Evolutionary conservation across 108 stramenopile genomes (phyloP).

Genomic region (Mediolabrus comicus): DNA sequence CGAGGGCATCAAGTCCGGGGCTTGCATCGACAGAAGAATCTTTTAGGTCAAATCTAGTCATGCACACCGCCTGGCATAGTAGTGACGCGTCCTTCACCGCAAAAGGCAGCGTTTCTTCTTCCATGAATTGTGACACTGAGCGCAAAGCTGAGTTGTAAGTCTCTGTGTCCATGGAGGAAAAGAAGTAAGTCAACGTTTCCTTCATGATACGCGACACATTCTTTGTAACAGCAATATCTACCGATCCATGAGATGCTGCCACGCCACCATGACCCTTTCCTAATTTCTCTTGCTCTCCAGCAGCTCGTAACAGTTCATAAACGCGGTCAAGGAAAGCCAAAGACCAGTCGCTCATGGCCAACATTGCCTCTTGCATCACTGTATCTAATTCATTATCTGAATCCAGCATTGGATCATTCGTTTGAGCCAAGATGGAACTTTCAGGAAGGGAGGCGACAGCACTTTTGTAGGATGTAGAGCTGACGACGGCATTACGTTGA

Average conservation of each 20-base stretch:
- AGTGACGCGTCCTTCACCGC: conserved; percentile 80
- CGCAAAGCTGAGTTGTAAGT: conserved; percentile 59
- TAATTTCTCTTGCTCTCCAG: conserved; percentile 80
- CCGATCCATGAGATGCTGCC: conserved; percentile 69
- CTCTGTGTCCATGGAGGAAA: conserved; percentile 75
- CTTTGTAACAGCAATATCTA: conserved; percentile 73
- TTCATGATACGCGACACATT: conserved; percentile 81
- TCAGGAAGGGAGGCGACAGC: conserved; percentile 60
- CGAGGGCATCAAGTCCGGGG: conserved; percentile 75
- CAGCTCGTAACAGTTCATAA: conserved; percentile 76
- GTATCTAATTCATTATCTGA: conserved; percentile 28
- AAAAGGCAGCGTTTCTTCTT: conserved; percentile 74
- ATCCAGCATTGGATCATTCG: conserved; percentile 11
- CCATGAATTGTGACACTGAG: conserved; percentile 65
- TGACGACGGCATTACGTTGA: conserved; percentile 30
- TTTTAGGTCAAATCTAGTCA: conserved; percentile 48
- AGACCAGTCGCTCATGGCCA: conserved; percentile 79
- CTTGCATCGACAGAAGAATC: conserved; percentile 26
- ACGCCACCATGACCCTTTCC: conserved; percentile 70
- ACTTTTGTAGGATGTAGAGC: conserved; percentile 50
- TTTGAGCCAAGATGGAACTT: conserved; percentile 54
- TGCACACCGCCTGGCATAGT: conserved; percentile 73
- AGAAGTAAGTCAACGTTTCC: conserved; percentile 74
- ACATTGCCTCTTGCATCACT: conserved; percentile 63
- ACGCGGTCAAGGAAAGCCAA: conserved; percentile 80